Evolutionary conservation across 306 rosid species (phyloP).

Genomic region (Vigna unguiculata): DNA sequence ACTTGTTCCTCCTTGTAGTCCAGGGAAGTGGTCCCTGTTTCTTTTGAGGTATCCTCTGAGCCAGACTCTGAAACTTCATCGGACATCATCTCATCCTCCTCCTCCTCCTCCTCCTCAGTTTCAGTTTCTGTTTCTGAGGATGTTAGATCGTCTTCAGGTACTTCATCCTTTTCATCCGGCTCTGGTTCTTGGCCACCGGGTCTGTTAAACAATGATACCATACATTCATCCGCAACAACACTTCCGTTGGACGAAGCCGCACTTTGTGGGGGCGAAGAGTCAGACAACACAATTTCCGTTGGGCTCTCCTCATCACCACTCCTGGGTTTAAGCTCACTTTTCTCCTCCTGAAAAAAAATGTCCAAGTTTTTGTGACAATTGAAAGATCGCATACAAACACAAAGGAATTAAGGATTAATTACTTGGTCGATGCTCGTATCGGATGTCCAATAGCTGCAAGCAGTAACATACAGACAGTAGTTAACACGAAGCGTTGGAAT

Average conservation of each 20-base stretch:
- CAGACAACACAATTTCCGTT: constrained; percentile 44
- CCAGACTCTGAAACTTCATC: constrained; percentile 26
- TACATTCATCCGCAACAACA: constrained; percentile 12
- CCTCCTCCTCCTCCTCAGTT: constrained; percentile 2
- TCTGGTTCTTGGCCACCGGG: constrained; percentile 25
- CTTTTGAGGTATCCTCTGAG: constrained; percentile 43
- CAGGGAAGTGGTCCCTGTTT: constrained; percentile 39
- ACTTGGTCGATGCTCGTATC: constrained; percentile 23
- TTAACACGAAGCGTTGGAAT: not conserved
- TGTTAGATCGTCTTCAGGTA: constrained; percentile 26
- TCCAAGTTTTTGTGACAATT: not conserved
- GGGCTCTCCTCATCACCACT: constrained; percentile 6
- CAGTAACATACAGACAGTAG: constrained; percentile 21
- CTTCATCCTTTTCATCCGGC: constrained; percentile 40
- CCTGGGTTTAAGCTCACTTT: constrained; percentile 21
- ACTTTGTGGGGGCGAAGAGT: constrained; percentile 50
- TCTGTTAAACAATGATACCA: not conserved
- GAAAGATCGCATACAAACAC: not conserved
- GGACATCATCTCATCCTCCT: not conserved
- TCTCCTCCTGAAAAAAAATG: constrained; percentile 49
- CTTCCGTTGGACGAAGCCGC: constrained; percentile 40
- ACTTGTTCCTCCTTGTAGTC: constrained; percentile 39
- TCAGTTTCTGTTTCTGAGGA: constrained; percentile 39
- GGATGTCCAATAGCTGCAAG: constrained; percentile 20
- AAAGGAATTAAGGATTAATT: not conserved